A percentile compares a stretch with the other conserved stretches of the same genome.
phyloP scores from a whole-genome alignment of 768 basidiomycete species.

The Suillus variegatus region DNA sequence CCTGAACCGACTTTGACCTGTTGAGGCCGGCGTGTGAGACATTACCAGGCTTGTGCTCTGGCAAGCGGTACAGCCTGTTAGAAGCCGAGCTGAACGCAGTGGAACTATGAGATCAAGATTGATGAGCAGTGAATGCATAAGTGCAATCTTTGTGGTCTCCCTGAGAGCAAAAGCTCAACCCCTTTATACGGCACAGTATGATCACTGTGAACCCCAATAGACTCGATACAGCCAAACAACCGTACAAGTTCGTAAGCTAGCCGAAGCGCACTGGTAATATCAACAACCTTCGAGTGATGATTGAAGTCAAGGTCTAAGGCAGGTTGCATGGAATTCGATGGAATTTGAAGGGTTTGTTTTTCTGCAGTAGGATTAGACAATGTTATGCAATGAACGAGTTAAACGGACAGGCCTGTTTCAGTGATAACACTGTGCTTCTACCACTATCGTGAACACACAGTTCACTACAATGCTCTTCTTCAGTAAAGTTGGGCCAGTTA shows the following conservation, averaged over 20 bases:
- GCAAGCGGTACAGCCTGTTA: constrained; percentile 56
- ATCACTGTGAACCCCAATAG: too few relatives aligned
- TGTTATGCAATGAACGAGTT: neutral
- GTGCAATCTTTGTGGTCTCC: too few relatives aligned
- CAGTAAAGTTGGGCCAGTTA: neutral
- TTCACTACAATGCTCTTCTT: neutral
- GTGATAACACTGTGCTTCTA: neutral
- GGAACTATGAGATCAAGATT: too few relatives aligned
- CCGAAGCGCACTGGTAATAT: too few relatives aligned
- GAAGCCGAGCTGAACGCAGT: neutral
- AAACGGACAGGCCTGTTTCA: neutral
- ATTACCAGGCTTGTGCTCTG: constrained; percentile 55
- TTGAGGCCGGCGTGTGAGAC: constrained; percentile 72
- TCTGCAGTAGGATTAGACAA: constrained; percentile 37
- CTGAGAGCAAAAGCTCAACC: too few relatives aligned
- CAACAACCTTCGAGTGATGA: too few relatives aligned
- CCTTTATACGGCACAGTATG: too few relatives aligned
- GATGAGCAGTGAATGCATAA: too few relatives aligned
- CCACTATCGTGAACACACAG: neutral
- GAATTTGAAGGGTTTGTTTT: constrained; percentile 92
- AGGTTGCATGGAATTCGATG: constrained; percentile 73
- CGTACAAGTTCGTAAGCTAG: too few relatives aligned
- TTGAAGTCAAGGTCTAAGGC: too few relatives aligned
- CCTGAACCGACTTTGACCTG: constrained; percentile 53
- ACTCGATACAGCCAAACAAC: too few relatives aligned